A percentile compares a stretch with the other conserved stretches of the same genome.
Conservation (phyloP, 2,329 filamentous ascomycete species). For the Hymenoscyphus salicellus region DNA sequence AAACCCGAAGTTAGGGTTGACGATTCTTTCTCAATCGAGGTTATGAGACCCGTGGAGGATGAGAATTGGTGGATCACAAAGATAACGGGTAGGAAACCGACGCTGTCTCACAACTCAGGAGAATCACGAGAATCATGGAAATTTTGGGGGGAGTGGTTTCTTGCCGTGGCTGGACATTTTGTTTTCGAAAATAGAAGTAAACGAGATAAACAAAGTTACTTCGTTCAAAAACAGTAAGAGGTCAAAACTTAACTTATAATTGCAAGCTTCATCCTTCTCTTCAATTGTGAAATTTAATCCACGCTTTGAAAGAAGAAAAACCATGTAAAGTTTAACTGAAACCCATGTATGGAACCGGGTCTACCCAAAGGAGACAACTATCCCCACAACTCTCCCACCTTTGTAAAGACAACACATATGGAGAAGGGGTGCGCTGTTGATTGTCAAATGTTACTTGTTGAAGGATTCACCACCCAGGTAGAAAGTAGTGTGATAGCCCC, state of each 20-base stretch:
- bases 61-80: neutral
- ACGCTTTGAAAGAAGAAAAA: neutral
- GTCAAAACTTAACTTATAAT: neutral
- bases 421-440: neutral
- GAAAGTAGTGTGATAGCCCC: neutral
- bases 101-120: neutral
- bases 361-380: neutral
- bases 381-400: neutral
- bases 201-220: neutral
- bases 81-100: neutral
- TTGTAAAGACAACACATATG: neutral
- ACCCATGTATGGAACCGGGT: neutral
- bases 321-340: neutral
- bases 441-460: neutral
- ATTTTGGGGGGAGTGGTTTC: too few relatives aligned
- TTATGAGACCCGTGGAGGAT: neutral
- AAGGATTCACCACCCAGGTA: neutral
- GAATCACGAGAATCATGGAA: too few relatives aligned
- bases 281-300: neutral
- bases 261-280: neutral
- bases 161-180: too few relatives aligned
- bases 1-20: neutral
- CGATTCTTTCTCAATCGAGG: neutral
- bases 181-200: too few relatives aligned
- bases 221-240: neutral